Base-by-base conservation (phyloP, 2,329 filamentous ascomycete genomes). In the Hirsutella rhossiliensis region DNA sequence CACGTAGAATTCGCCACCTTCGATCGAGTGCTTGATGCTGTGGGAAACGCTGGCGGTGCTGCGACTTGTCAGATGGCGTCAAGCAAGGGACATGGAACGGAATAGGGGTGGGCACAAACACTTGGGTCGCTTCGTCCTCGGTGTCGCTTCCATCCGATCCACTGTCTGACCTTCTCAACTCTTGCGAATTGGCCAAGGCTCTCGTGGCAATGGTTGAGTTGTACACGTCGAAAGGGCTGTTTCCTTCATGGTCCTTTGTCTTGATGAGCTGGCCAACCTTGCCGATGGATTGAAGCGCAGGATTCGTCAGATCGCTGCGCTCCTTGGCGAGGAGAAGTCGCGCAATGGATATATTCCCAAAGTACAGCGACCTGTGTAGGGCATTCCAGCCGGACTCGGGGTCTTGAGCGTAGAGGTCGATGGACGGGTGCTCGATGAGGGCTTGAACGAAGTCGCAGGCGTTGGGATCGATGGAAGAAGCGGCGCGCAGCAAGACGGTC, bases 341-440 rank as follows among this genome's bases (percentile, higher is more conserved):
- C 3, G 92, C 92, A 52, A 94, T 82, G 7, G 85, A 81, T 42
- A 92, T 79, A 56, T 96, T 96, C 40, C 90, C 90, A 53, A 82
- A 80, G 59, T 96, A 97, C 37, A 97, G 71, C 8, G 89, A 87
- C 54, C 92, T 78, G 59, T 98, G 92, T 34, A 98, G 72, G 32
- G 89, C 82, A 48, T 94, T 98, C 92, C 92, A 98, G 38, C 89
- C 90, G 62, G 84, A 97, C 62, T 98, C 92, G 8, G 72, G 69
- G 61, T 98, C 92, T 59, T 94, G 89, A 3, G 75, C 71, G 56
- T 95, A 92, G 9, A 97, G 68, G 63, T 98, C 92, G 52, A 88
- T 76, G 43, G 82, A 73, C 2, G 88, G 87, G 56, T 94, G 82
- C 19, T 88, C 81, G 40, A 97, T 72, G 31, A 98, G 71, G 11